Evolutionary conservation across 202 grass and related monocot genomes (phyloP).

Genomic region (Alloteropsis angusta): DNA sequence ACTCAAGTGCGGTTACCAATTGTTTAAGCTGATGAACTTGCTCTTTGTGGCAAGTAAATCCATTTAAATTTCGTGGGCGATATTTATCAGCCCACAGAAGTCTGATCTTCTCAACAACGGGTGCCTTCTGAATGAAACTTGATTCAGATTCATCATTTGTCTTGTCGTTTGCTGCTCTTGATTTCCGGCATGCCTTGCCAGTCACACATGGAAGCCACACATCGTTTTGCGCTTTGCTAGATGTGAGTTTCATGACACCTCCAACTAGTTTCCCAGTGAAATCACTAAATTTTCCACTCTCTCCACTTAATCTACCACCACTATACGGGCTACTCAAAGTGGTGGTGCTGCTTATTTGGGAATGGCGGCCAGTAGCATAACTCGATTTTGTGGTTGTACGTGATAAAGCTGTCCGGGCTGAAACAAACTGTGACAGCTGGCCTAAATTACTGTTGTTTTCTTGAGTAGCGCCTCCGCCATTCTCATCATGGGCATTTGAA

Average conservation of each 20-base stretch:
- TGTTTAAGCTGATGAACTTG: constrained; percentile 55
- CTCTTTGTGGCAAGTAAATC: constrained; percentile 55
- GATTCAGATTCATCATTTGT: constrained; percentile 40
- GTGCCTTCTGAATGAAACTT: constrained; percentile 50
- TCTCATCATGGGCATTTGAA: constrained; percentile 17
- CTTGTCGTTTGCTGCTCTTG: constrained; percentile 21
- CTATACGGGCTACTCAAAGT: constrained; percentile 31
- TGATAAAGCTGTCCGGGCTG: constrained; percentile 31
- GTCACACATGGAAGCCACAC: constrained; percentile 53
- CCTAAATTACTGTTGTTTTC: constrained; percentile 28
- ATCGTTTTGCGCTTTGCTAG: constrained; percentile 51
- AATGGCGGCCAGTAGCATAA: constrained; percentile 27
- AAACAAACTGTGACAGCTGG: constrained; percentile 25
- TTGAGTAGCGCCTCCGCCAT: constrained; percentile 6
- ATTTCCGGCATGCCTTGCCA: constrained; percentile 43
- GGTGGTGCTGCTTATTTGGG: constrained; percentile 22
- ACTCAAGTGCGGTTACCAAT: constrained; percentile 25
- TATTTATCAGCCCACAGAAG: constrained; percentile 70
- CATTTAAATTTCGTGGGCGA: constrained; percentile 35
- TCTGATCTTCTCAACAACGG: constrained; percentile 51
- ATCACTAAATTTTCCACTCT: constrained; percentile 57
- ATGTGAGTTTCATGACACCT: constrained; percentile 51
- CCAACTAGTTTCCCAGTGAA: constrained; percentile 48
- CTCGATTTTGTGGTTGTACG: constrained; percentile 41
- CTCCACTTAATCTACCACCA: constrained; percentile 32